Base-by-base conservation (phyloP, 306 rosid genomes). In the Citrullus mucosospermus region DNA sequence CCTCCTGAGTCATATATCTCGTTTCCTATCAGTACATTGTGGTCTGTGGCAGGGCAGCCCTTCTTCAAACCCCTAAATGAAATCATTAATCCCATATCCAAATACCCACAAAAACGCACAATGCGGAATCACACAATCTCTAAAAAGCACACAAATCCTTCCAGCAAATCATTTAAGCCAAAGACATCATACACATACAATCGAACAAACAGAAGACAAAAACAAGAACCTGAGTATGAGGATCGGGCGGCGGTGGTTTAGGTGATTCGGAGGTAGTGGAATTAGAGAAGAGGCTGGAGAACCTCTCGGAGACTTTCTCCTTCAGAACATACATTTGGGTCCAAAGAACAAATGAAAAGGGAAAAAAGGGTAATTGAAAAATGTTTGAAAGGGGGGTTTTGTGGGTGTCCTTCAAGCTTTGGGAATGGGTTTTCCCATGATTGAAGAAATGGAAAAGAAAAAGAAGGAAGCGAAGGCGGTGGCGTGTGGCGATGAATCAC, bases 281-380 rank as follows among this genome's bases (percentile, higher is more conserved):
- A 82, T 86, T 85, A 20, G 88, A 76, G 79, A 96, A 87, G 76
- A 93, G 78, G 84, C 90, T 81, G 7, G 92, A 87, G 17, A 95
- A 59, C 83, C 81, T 95, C 80, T 85, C 88, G 2, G 91, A 75
- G 25, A 96, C 87, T 73, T 87, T 96, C 8, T 92, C 91, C 80
- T 80, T 96, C 63, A 96, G 82, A 55, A 93, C 25, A n/a, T 86
- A 10, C 99, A 77, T 44, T 38, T 15, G 30, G 16, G 57, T 53
- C 20, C 2, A 53, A 53, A 6, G 17, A 53, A 53, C 36, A 11
- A 62, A 17, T 17, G 8, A 72, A 57, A 44, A 22, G 9, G 30
- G 5, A 15, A 48, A 50, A 25, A 32, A 34, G 34, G 13, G 75
- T 4, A 25, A 43, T 17, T 36, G 34, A 30, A 8, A 13, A 15